Conservation (phyloP, 345 rosid species). For the Salix arbutifolia region DNA sequence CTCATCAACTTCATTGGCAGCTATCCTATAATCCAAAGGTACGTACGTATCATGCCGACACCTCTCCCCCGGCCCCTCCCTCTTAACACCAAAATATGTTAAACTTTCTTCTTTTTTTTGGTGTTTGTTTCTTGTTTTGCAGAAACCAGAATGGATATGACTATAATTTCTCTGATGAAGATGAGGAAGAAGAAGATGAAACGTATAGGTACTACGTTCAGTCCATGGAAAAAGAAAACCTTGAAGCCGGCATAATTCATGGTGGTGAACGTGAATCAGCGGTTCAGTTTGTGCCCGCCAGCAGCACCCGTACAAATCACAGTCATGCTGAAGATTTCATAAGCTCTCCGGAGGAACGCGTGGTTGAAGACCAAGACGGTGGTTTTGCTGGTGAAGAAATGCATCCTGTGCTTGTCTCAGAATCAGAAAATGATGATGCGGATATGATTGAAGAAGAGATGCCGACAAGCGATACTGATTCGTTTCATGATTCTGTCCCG, state of each 20-base stretch:
- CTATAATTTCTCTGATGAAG: conserved; percentile 58
- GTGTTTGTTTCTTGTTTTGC: not conserved
- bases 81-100: not conserved
- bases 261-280: conserved; percentile 44
- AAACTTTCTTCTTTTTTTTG: not conserved
- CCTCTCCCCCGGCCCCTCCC: no score
- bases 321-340: conserved; percentile 15
- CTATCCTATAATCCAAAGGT: conserved; percentile 56
- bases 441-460: conserved; percentile 26
- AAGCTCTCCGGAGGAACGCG: conserved; percentile 8
- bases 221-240: conserved; percentile 34
- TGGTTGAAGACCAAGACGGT: conserved; percentile 30
- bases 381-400: conserved; percentile 30
- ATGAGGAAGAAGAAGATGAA: conserved; percentile 48
- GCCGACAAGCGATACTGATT: conserved; percentile 19
- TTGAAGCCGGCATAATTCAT: conserved; percentile 59
- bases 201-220: conserved; percentile 37
- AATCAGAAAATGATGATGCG: conserved; percentile 30
- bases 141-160: conserved; percentile 61
- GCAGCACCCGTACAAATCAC: not conserved
- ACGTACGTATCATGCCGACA: conserved; percentile 19
- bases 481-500: conserved; percentile 16
- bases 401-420: conserved; percentile 45
- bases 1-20: conserved; percentile 63
- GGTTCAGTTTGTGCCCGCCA: conserved; percentile 37